A percentile compares a stretch with the other conserved stretches of the same genome.
These are phyloP conservation scores for Diaporthe sp. DNA, from an alignment of 2,329 filamentous ascomycete species.

Conservation along the genomic window DNA sequence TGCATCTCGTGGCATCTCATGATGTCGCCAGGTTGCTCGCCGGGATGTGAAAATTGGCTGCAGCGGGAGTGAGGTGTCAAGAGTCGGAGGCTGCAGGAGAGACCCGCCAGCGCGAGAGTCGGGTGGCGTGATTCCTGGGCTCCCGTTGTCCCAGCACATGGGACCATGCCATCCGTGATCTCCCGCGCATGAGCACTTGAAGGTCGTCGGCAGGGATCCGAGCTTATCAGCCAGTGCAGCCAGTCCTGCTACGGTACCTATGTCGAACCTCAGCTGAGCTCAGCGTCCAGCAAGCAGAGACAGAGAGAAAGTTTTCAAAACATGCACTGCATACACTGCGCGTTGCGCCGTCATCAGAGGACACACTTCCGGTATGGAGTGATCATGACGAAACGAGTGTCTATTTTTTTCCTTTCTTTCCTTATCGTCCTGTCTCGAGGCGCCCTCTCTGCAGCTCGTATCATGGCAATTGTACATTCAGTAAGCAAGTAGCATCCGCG, in stretches of 20 bases:
- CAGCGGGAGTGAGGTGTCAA: constrained; percentile 33
- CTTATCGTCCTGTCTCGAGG: background rate
- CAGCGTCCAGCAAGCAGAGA: background rate
- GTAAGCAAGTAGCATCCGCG: background rate
- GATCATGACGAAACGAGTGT: constrained; percentile 28
- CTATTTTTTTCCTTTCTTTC: background rate
- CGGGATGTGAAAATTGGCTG: constrained; percentile 4
- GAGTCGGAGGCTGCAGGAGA: constrained; percentile 29
- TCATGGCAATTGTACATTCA: background rate
- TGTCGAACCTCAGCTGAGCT: constrained; percentile 19
- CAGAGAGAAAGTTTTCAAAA: constrained; percentile 10
- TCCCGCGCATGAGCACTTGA: constrained; percentile 19
- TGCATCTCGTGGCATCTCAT: constrained; percentile 27
- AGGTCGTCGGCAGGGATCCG: constrained; percentile 39
- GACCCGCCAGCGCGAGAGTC: constrained; percentile 6
- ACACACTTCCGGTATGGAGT: constrained; percentile 28
- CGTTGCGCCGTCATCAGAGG: constrained; percentile 19
- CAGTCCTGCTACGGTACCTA: background rate
- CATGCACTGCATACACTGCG: constrained; percentile 16
- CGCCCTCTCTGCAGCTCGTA: constrained; percentile 1
- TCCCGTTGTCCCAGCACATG: constrained; percentile 30
- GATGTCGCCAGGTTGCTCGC: constrained; percentile 6
- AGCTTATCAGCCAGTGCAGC: background rate
- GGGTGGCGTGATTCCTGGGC: constrained; percentile 38
- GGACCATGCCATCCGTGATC: constrained; percentile 28